Evolutionary conservation across 306 rosid species (phyloP), one percentile per base, ranked within the genome.

Genomic region (Inga oerstediana): DNA sequence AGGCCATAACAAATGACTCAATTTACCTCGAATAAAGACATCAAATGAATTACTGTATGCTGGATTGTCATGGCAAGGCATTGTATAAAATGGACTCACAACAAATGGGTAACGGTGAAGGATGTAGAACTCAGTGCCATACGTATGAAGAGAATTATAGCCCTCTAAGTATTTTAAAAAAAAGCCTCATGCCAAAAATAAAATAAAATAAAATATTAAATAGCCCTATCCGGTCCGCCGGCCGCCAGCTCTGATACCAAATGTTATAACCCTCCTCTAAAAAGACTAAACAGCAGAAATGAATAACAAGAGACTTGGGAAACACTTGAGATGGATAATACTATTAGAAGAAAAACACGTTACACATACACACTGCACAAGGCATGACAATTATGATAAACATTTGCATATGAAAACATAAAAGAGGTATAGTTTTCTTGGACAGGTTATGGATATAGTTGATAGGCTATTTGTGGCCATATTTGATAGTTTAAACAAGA

Each of bases 81-180:
- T 94, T 2, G 99, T 97, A 76, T 97, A 97, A 84, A 97, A 97
- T 52, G 99, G 99, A 85, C 99, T 89, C 58, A 94, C 86, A 49
- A 93, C 93, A 88, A 92, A 81, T 35, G 99, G 99, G 78, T 94
- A 97, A 34, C 97, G 94, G 45, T 97, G 86, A 75, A 97, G 97
- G 62, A 97, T 94, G 83, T 90, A 97, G 86, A 97, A 97, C 84
- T 97, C 99, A 0, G 98, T 97, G 74, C 89, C 94, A 84, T 94
- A 97, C 86, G 98, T 97, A 83, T 11, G 6, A 27, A 76, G 39
- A 35, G 35, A 52, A 86, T 44, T 66, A 48, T 72, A 83, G 58
- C 43, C 13, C 20, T 27, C 6, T 56, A 39, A 83, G 24, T 48
- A 30, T 66, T 71, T 66, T 30, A 43, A 65, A 52, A 59, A 43